Evolutionary conservation across 2,329 filamentous ascomycete genomes (phyloP), one percentile per base, ranked within the genome.

Genomic region (Exophiala mesophila): DNA sequence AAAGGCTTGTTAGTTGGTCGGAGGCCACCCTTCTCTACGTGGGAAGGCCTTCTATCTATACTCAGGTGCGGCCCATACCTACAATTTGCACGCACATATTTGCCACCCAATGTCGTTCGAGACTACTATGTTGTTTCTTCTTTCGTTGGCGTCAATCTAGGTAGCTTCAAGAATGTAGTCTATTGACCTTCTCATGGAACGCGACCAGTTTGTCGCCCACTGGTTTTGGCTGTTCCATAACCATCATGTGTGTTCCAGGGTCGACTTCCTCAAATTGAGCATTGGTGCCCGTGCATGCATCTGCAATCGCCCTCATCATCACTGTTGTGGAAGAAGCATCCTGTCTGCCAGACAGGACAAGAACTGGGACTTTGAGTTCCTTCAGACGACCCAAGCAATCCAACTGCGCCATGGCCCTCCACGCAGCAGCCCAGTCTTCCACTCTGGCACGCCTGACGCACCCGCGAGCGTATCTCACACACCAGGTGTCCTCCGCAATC

Each of bases 231-330:
- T 44, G 41, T 17, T 44, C 41, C 28, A 44, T 9, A 13, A 36
- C 41, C 41, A 44, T 44, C 41, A 44, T 44, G 20, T 44, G 41
- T 29, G 39, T 36, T 5, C 41, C 41, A 10, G 41, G 41, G 17
- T 44, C 41, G n/a, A 44, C 9, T 21, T 44, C 41, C 36, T 33
- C 37, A 21, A 38, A 44, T 6, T 29, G 18, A 20, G 36, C 41
- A n/a, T 26, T 20, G 9, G 23, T 28, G 12, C 16, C 18, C 10
- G 32, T 34, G 18, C 35, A 39, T 9, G 36, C 41, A 8, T 44
- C 41, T 16, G 21, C 39, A 3, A 44, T 19, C 28, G 23, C 12
- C 3, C 13, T 28, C 41, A 44, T 44, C 41, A 34, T 38, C 20
- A 19, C 28, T 8, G 41, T 34, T 2, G 35, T 36, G 2, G 41